Conservation (phyloP, 2,329 filamentous ascomycete species). For the Trichophyton simii region DNA sequence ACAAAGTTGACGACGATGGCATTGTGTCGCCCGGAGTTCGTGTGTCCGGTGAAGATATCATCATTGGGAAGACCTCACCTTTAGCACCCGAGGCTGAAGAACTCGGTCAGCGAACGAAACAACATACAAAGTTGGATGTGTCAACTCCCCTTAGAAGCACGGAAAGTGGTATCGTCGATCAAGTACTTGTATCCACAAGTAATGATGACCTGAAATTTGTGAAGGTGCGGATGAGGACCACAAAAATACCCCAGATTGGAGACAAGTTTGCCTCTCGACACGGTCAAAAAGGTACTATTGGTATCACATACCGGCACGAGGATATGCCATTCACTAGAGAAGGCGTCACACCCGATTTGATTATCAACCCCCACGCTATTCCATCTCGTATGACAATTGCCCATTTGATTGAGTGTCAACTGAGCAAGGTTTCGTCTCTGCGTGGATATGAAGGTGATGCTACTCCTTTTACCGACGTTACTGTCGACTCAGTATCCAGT, state of each 20-base stretch:
- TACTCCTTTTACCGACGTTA: constrained; percentile 95
- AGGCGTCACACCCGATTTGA: constrained; percentile 84
- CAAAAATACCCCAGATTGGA: constrained; percentile 95
- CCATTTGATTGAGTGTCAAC: constrained; percentile 96
- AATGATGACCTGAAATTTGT: constrained; percentile 89
- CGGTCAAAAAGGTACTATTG: constrained; percentile 97
- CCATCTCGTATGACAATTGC: constrained; percentile 99
- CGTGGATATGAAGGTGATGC: constrained; percentile 94
- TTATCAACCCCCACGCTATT: constrained; percentile 99
- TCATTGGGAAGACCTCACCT: constrained; percentile 96
- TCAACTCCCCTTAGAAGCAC: constrained; percentile 91
- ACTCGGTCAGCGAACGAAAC: constrained; percentile 76
- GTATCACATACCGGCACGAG: constrained; percentile 93
- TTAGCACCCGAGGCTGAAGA: constrained; percentile 88
- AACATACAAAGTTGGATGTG: constrained; percentile 87
- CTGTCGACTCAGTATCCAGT: constrained; percentile 81
- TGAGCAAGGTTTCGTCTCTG: constrained; percentile 88
- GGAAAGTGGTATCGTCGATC: constrained; percentile 91
- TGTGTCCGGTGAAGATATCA: constrained; percentile 95
- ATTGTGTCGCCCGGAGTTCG: constrained; percentile 87
- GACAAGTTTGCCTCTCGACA: constrained; percentile 99
- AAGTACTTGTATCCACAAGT: constrained; percentile 87
- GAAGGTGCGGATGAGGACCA: constrained; percentile 93
- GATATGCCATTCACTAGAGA: constrained; percentile 97
- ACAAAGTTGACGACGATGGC: constrained; percentile 94